Evolutionary conservation across 169 alveolate species (phyloP), one percentile per base, ranked within the genome.

Genomic region (Nephromyces sp.): DNA sequence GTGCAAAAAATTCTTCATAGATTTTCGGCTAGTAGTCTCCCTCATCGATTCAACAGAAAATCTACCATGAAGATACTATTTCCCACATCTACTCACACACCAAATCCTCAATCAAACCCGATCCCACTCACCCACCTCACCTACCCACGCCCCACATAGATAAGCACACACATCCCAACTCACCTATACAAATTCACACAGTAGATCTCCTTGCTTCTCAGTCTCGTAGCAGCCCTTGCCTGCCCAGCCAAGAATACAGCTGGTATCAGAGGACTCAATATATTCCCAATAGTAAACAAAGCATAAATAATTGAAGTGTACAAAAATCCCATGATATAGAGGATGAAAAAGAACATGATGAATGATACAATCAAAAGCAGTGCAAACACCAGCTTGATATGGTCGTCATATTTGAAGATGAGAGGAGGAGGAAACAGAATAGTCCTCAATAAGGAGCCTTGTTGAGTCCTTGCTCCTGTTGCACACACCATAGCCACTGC

Each of bases 381-480:
- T n/a, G 72, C 69, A 68, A 79, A 80, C 27, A 65, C 77, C 5
- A 75, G 67, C 3, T 80, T 84, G 27, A 84, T 52, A 63, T 84
- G 86, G 33, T 77, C 79, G 72, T 66, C 72, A 65, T 70, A 68
- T 1, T 72, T 80, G 63, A 75, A 86, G 22, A 66, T 77, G 52
- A 72, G 68, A 34, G 66, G 67, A 24, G 88, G 85, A 30, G 95
- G 95, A 61, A 78, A 86, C 57, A 89, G 83, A 28, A 90, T 87
- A 66, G 87, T 81, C 75, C 93, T 77, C 43, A 92, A 84, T 66
- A 89, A 75, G 61, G 82, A 77, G 1, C 97, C 94, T 78, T 90
- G 80, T 1, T 87, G 75, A 3, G 97, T 89, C 34, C 69, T 70
- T 68, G 82, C 80, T 52, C 92, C 92, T 0, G 93, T 89, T 72